Conservation (phyloP, 2,329 filamentous ascomycete genomes). For the Diaporthe sp. region DNA sequence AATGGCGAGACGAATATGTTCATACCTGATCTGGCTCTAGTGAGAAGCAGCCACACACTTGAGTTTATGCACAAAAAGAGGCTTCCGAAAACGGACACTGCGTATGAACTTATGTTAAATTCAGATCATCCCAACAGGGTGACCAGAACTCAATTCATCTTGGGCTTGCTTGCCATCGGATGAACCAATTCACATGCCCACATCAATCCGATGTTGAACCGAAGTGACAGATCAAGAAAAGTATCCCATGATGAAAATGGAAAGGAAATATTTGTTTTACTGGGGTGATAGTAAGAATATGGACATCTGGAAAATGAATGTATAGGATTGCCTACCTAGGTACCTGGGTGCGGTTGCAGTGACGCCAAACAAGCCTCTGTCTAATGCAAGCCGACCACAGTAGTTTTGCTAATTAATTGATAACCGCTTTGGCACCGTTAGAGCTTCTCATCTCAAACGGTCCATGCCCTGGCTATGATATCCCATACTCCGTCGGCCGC, state of each 20-base stretch:
- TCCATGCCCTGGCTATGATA: not conserved
- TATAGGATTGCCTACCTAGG: not conserved
- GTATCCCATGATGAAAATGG: not conserved
- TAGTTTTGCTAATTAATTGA: not conserved
- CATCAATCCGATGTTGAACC: no score
- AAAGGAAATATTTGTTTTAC: not conserved
- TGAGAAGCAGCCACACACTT: not conserved
- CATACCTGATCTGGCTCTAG: no score
- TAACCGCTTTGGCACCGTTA: not conserved
- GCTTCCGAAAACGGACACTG: not conserved
- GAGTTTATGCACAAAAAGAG: not conserved
- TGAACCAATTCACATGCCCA: not conserved
- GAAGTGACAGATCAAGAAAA: not conserved
- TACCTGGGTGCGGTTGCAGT: not conserved
- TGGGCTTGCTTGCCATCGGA: not conserved
- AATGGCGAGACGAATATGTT: not conserved
- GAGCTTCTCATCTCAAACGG: not conserved
- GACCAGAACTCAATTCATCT: not conserved
- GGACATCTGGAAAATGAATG: no score
- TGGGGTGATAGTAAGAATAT: not conserved
- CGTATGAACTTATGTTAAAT: not conserved
- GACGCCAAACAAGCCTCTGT: not conserved
- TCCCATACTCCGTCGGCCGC: not conserved
- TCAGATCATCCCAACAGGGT: not conserved
- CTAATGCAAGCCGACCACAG: not conserved